Evolutionary conservation across 1,284 basidiomycete genomes (phyloP).

Genomic region (Cerioporus squamosus): DNA sequence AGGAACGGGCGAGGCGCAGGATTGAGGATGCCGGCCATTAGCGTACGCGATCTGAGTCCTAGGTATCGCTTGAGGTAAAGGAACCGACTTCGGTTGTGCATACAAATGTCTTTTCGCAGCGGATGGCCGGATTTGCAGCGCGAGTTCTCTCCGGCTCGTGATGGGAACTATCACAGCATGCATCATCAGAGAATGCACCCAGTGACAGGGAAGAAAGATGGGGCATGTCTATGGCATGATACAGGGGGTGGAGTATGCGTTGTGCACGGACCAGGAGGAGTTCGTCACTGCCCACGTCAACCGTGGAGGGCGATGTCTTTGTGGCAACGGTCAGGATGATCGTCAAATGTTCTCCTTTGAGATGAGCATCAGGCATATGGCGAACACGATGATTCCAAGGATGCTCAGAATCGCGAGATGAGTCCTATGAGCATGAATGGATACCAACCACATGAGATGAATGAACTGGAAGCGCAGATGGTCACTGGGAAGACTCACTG

Average conservation of each 20-base stretch:
- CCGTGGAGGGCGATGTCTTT: neutral
- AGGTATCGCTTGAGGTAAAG: neutral
- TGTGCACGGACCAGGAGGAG: neutral
- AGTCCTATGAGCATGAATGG: conserved; percentile 12
- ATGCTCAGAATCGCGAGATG: conserved; percentile 28
- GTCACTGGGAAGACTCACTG: conserved; percentile 49
- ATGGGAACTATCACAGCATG: conserved; percentile 20
- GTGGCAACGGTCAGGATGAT: conserved; percentile 6
- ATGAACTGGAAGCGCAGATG: conserved; percentile 8
- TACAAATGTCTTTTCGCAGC: neutral
- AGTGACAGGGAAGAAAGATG: conserved; percentile 24
- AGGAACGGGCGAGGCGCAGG: too few relatives aligned
- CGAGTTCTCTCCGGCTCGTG: neutral
- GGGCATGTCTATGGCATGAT: conserved; percentile 12
- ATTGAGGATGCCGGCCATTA: conserved; percentile 4
- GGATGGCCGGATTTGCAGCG: conserved; percentile 5
- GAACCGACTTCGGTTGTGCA: conserved; percentile 4
- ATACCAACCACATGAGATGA: conserved; percentile 8
- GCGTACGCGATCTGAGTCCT: neutral
- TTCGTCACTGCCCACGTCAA: neutral
- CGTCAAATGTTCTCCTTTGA: conserved; percentile 21
- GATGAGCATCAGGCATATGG: conserved; percentile 29
- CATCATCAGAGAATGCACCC: conserved; percentile 17
- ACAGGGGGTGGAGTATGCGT: conserved; percentile 1
- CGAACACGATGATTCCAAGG: conserved; percentile 28